Evolutionary conservation across 805 yeast species (phyloP).

Genomic region (Jamesozyma rosinii): DNA sequence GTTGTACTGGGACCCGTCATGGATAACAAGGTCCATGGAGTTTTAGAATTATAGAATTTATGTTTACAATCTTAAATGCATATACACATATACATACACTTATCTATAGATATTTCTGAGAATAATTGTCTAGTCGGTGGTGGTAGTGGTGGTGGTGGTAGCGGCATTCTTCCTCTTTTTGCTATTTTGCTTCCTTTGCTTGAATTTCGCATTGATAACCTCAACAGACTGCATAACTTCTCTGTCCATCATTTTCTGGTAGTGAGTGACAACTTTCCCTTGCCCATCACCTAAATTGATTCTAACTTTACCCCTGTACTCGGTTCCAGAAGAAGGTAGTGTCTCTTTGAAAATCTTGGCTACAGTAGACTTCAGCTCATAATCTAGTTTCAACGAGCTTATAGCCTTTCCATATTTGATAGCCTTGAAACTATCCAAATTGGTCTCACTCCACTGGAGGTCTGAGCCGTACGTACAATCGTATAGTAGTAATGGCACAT

Average conservation of each 20-base stretch:
- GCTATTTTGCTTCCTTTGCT: slow-evolving; percentile 32
- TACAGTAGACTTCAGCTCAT: slow-evolving; percentile 48
- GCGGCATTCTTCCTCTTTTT: slow-evolving; percentile 1
- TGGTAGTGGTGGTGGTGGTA: no score
- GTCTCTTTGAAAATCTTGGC: slow-evolving; percentile 40
- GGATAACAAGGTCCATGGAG: slow-evolving; percentile 35
- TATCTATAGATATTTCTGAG: background rate
- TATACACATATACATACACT: background rate
- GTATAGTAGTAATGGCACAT: slow-evolving; percentile 74
- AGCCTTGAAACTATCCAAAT: slow-evolving; percentile 31
- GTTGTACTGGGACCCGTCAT: slow-evolving; percentile 66
- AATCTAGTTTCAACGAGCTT: slow-evolving; percentile 46
- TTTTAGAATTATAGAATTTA: background rate
- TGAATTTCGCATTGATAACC: slow-evolving; percentile 55
- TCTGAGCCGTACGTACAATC: slow-evolving; percentile 68
- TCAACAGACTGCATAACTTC: slow-evolving; percentile 57
- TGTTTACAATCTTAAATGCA: background rate
- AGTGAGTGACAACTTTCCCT: slow-evolving; percentile 49
- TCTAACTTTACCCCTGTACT: slow-evolving; percentile 24
- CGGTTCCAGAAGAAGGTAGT: slow-evolving; percentile 14
- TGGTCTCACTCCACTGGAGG: slow-evolving; percentile 50
- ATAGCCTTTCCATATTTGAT: slow-evolving; percentile 37
- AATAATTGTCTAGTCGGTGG: no score
- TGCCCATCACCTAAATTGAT: slow-evolving; percentile 72
- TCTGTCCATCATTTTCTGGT: slow-evolving; percentile 50